Conservation (phyloP, 1,139 yeast genomes). For the Geotrichum armillariae region DNA sequence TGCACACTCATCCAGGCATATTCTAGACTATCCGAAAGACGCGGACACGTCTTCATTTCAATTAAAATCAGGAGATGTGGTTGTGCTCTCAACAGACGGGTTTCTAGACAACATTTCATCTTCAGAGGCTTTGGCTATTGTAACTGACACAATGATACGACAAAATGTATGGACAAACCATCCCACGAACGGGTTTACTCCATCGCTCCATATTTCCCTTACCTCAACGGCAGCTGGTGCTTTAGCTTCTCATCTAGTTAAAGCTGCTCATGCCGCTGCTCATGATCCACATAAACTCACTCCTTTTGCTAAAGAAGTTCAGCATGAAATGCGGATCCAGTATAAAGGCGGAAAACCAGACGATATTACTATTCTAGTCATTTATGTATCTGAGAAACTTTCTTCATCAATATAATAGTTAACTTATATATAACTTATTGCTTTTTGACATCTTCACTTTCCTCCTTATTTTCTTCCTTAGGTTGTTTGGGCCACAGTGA, state of each 20-base stretch:
- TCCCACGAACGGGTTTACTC: slow-evolving; percentile 20
- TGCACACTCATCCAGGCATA: slow-evolving; percentile 53
- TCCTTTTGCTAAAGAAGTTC: slow-evolving; percentile 82
- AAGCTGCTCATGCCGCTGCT: slow-evolving; percentile 67
- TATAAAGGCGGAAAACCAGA: slow-evolving; percentile 94
- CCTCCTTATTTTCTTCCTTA: background rate
- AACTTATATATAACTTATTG: no score
- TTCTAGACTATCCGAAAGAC: slow-evolving; percentile 52
- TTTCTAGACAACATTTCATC: slow-evolving; percentile 81
- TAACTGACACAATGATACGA: slow-evolving; percentile 35
- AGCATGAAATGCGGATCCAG: slow-evolving; percentile 51
- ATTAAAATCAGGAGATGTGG: slow-evolving; percentile 61
- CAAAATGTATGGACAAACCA: slow-evolving; percentile 22
- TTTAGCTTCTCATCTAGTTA: slow-evolving; percentile 60
- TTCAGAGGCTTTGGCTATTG: slow-evolving; percentile 62
- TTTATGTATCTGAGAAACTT: slow-evolving; percentile 39
- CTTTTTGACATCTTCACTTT: background rate
- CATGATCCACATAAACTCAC: slow-evolving; percentile 74
- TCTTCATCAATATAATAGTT: background rate
- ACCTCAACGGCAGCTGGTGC: slow-evolving; percentile 36
- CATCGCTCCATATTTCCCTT: slow-evolving; percentile 21
- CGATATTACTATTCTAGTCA: slow-evolving; percentile 81
- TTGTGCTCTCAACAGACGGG: slow-evolving; percentile 91
- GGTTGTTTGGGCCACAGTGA: background rate
- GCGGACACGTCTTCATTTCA: slow-evolving; percentile 44